phyloP scores from a whole-genome alignment of 2,329 filamentous ascomycete species.

The Neobulgaria alba region DNA sequence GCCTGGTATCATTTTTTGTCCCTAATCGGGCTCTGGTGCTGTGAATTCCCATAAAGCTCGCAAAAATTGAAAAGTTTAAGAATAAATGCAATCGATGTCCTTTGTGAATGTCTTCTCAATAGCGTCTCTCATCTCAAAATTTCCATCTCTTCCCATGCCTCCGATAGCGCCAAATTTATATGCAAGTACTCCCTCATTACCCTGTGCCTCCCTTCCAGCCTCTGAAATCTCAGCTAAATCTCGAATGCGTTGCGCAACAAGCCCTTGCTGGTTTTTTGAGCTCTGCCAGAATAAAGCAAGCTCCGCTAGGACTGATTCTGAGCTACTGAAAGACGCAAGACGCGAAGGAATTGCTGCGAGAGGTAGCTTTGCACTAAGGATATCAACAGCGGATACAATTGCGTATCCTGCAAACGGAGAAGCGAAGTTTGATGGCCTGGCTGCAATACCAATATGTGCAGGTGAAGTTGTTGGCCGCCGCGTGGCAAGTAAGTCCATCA shows the following conservation, averaged over 20 bases:
- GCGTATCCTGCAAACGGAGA: conserved; percentile 56
- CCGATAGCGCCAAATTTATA: conserved; percentile 10
- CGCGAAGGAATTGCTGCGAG: conserved; percentile 42
- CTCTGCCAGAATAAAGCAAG: conserved; percentile 52
- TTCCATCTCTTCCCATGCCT: conserved; percentile 8
- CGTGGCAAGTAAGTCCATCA: conserved; percentile 36
- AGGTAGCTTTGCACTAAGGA: conserved; percentile 52
- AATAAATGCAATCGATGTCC: conserved; percentile 24
- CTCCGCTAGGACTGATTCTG: conserved; percentile 45
- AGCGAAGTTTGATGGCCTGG: conserved; percentile 31
- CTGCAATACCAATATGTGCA: neutral
- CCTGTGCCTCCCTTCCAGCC: conserved; percentile 3
- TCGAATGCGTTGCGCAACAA: conserved; percentile 18
- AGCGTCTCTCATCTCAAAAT: conserved; percentile 19
- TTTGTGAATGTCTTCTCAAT: conserved; percentile 35
- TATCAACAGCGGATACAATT: conserved; percentile 56
- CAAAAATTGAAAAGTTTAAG: conserved; percentile 6
- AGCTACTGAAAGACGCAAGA: conserved; percentile 45
- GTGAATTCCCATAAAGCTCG: no score
- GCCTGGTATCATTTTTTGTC: no score
- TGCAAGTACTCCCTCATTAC: conserved; percentile 3
- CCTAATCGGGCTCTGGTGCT: no score
- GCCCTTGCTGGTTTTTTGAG: conserved; percentile 37
- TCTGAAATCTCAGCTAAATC: conserved; percentile 12
- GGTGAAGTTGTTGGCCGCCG: conserved; percentile 11